Evolutionary conservation across 352 stramenopile genomes (phyloP), one percentile per base, ranked within the genome.

Genomic region (Albugo laibachii): DNA sequence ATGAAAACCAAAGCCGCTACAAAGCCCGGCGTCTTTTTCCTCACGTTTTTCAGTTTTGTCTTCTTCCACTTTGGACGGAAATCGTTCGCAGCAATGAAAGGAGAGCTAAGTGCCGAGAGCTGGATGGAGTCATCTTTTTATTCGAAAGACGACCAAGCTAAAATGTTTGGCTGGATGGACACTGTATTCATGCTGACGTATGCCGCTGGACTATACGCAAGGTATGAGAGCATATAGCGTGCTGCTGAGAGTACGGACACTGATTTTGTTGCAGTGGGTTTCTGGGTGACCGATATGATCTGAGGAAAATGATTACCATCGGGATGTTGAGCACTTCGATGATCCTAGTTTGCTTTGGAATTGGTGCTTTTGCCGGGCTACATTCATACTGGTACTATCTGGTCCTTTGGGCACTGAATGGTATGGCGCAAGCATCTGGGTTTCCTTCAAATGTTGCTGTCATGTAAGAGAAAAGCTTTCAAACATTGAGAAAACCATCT

Each of bases 131-230:
- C 75, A 35, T 41, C 55, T 13, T 14, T 82, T 11, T 84, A 81
- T 56, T 31, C 57, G 10, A 52, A 52, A 16, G 65, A 77, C 24
- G 60, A 83, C 50, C 75, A 87, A 58, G 70, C 60, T 14, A 54
- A 85, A 54, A 85, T 87, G 75, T 83, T 80, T 48, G 75, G 75
- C 1, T 61, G 84, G 15, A 59, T 87, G 15, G 72, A 87, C 49
- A 87, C 75, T 43, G 63, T 87, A 19, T 87, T 87, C 54, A 83
- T 87, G 69, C 66, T 40, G 5, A 83, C 76, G 44, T 85, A 87
- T 48, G 75, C 72, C 8, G 45, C 70, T 2, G 75, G 75, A 12
- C 56, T 85, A 16, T 88, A 83, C 54, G 45, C 81, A 48, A 85
- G 67, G 65, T 79, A 19, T 15, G 52, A 24, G 38, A 10, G 3